These are phyloP conservation scores for Mycena crocata DNA, from an alignment of 768 basidiomycete genomes.

Conservation along the genomic window DNA sequence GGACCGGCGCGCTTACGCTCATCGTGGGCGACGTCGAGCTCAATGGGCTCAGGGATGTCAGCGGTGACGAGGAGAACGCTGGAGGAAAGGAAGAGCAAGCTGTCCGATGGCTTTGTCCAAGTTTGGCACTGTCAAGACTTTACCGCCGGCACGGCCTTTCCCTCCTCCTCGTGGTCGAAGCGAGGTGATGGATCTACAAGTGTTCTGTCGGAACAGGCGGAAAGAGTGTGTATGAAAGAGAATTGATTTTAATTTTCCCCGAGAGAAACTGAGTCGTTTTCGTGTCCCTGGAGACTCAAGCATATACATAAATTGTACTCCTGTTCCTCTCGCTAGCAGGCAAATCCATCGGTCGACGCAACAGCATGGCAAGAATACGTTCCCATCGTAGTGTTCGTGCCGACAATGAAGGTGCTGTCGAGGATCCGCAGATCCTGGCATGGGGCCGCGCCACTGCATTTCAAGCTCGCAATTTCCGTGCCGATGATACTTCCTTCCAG, in stretches of 20 bases:
- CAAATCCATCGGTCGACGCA: constrained; percentile 18
- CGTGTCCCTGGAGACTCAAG: too few species aligned
- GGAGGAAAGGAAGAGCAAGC: constrained; percentile 9
- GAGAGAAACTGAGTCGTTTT: too few species aligned
- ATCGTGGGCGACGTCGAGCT: constrained; percentile 41
- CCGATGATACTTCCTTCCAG: constrained; percentile 40
- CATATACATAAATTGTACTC: too few species aligned
- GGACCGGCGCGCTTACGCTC: constrained; percentile 46
- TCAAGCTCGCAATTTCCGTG: constrained; percentile 39
- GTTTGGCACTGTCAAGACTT: constrained; percentile 16
- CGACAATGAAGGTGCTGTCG: constrained; percentile 9
- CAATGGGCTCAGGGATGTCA: background rate
- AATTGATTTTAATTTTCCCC: too few species aligned
- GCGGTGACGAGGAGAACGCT: constrained; percentile 1
- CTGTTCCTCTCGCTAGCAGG: constrained; percentile 9
- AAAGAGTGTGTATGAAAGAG: too few species aligned
- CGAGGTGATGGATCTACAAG: constrained; percentile 20
- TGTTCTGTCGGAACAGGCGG: too few species aligned
- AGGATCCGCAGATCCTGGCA: constrained; percentile 33
- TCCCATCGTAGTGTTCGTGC: constrained; percentile 14
- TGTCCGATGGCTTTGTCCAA: constrained; percentile 15
- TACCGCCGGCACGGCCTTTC: constrained; percentile 24
- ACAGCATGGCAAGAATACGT: constrained; percentile 30
- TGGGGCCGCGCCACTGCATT: constrained; percentile 48
- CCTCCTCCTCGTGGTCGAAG: constrained; percentile 5